Percentiles rank a stretch among this genome's conserved stretches.
Conservation (phyloP, 257 asterid species). For the Linderniella brevidens region DNA sequence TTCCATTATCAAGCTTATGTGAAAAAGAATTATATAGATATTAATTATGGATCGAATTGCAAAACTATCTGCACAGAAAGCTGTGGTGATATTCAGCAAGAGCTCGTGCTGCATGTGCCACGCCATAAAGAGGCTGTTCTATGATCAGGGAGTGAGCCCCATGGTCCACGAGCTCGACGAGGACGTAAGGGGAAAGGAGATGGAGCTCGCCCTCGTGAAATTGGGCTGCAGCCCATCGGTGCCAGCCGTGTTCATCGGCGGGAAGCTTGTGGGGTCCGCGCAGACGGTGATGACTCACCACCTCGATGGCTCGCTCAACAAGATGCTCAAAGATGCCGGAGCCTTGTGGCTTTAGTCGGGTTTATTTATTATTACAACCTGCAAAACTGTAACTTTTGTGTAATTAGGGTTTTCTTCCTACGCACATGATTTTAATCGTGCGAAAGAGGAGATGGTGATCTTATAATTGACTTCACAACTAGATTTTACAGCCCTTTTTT, state of each 20-base stretch:
- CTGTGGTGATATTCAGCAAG: constrained; percentile 64
- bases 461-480: no score
- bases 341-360: constrained; percentile 21
- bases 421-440: no score
- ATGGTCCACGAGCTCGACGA: constrained; percentile 41
- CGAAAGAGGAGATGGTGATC: no score
- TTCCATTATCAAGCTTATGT: no score
- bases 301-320: constrained; percentile 43
- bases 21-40: no score
- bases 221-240: constrained; percentile 47
- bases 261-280: constrained; percentile 38
- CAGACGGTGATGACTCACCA: constrained; percentile 39
- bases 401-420: no score
- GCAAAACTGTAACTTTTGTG: no score
- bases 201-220: constrained; percentile 33
- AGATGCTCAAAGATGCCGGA: constrained; percentile 58
- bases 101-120: constrained; percentile 71
- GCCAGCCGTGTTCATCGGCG: constrained; percentile 56
- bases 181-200: constrained; percentile 30
- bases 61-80: constrained; percentile 27
- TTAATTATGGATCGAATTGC: constrained; percentile 27
- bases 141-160: constrained; percentile 61
- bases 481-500: no score
- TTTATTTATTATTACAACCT: no score
- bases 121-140: constrained; percentile 47